phyloP scores from a whole-genome alignment of 768 basidiomycete genomes.

The Galerina marginata region DNA sequence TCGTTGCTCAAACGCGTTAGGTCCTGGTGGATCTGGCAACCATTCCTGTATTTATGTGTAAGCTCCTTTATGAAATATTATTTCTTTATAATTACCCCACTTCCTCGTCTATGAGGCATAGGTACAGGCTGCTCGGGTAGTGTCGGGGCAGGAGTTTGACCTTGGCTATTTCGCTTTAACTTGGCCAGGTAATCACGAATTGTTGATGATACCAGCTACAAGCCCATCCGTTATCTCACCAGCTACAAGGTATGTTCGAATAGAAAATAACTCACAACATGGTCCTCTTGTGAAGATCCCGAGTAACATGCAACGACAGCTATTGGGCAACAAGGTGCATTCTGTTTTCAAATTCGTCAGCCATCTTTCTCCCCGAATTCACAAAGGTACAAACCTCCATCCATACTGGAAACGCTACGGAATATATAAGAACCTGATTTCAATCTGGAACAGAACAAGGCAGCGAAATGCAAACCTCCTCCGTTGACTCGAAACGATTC shows the following conservation, averaged over 20 bases:
- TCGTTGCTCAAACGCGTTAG: slow-evolving; percentile 35
- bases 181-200: slow-evolving; percentile 76
- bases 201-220: slow-evolving; percentile 65
- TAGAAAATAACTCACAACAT: slow-evolving; percentile 55
- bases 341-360: slow-evolving; percentile 46
- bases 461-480: slow-evolving; percentile 63
- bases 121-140: slow-evolving; percentile 37
- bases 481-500: slow-evolving; percentile 67
- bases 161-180: slow-evolving; percentile 44
- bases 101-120: slow-evolving; percentile 23
- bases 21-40: slow-evolving; percentile 33
- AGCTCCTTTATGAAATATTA: slow-evolving; percentile 5
- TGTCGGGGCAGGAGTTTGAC: slow-evolving; percentile 35
- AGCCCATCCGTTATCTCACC: neutral
- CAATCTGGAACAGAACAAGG: neutral
- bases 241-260: neutral
- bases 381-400: slow-evolving; percentile 55
- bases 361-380: neutral
- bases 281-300: slow-evolving; percentile 82
- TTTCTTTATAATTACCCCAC: slow-evolving; percentile 18
- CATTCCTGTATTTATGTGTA: slow-evolving; percentile 35
- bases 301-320: slow-evolving; percentile 81
- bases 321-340: slow-evolving; percentile 83
- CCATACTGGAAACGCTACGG: slow-evolving; percentile 83
- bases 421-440: slow-evolving; percentile 10